Conservation (phyloP, 805 yeast species). For the Yamadazyma takamatsuzukensis region DNA sequence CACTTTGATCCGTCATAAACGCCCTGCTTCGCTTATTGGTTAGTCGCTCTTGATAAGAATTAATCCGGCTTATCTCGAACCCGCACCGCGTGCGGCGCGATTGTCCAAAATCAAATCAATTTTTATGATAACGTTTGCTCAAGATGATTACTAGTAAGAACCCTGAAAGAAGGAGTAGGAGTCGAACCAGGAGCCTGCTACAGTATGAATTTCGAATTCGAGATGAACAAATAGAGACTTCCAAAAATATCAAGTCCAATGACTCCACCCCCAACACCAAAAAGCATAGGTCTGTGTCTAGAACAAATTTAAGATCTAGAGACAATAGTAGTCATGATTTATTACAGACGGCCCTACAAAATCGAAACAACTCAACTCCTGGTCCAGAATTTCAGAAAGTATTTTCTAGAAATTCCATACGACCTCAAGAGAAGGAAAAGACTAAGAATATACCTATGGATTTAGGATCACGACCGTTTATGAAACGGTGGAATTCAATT, state of each 20-base stretch:
- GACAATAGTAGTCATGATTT: not conserved
- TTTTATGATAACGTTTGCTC: too few species aligned
- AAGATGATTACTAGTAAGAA: too few species aligned
- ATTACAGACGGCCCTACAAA: conserved; percentile 9
- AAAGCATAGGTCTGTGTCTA: conserved; percentile 10
- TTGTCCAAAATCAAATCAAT: too few species aligned
- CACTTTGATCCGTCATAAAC: too few species aligned
- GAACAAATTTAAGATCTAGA: conserved; percentile 3
- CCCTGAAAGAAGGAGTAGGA: conserved; percentile 4
- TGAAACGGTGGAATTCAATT: conserved; percentile 14
- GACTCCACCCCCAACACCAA: conserved; percentile 3
- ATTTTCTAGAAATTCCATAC: conserved; percentile 1
- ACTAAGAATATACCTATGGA: conserved; percentile 11
- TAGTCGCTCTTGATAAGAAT: too few species aligned
- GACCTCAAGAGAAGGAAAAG: conserved; percentile 1
- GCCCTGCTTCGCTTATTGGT: too few species aligned
- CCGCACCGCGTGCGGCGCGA: too few species aligned
- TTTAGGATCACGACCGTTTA: conserved; percentile 8
- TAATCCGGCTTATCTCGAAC: too few species aligned
- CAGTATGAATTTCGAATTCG: conserved; percentile 6
- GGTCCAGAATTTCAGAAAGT: conserved; percentile 1
- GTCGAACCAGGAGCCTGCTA: conserved; percentile 3
- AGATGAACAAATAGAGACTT: conserved; percentile 6
- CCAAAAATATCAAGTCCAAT: conserved; percentile 1
- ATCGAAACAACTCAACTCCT: conserved; percentile 4